Conservation (phyloP, 179 eudicot species). For the Corrigiola litoralis region DNA sequence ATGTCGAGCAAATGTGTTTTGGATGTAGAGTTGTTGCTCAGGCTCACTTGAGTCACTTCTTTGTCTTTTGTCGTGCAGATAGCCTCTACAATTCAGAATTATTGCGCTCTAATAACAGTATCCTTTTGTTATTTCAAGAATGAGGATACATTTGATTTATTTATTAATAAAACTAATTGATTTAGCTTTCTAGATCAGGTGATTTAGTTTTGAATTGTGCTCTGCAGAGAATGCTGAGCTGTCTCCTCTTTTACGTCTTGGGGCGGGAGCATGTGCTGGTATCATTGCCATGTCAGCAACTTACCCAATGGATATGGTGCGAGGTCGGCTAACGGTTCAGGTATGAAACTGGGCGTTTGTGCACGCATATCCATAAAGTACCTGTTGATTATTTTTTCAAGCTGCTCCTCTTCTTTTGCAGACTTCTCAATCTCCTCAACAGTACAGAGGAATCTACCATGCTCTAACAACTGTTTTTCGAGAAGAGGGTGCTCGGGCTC, state of each 20-base stretch:
- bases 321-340: conserved; percentile 95
- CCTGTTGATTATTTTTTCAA: background rate
- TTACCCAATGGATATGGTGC: conserved; percentile 94
- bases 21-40: too few species aligned
- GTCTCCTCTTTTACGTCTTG: conserved; percentile 86
- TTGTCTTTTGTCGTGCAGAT: too few species aligned
- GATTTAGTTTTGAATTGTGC: conserved; percentile 4
- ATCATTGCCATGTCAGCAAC: conserved; percentile 98
- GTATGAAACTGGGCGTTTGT: conserved; percentile 25
- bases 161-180: background rate
- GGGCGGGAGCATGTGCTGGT: conserved; percentile 97
- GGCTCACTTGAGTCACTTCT: too few species aligned
- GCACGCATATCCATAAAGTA: background rate
- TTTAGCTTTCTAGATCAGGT: background rate
- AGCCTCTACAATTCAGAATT: too few species aligned
- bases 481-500: conserved; percentile 88
- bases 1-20: too few species aligned
- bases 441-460: conserved; percentile 89
- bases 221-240: conserved; percentile 77
- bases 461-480: conserved; percentile 77
- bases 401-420: conserved; percentile 30
- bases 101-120: too few species aligned
- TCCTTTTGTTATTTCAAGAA: too few species aligned
- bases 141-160: background rate
- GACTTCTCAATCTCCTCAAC: conserved; percentile 83